Evolutionary conservation across 139 green algal genomes (phyloP), one percentile per base, ranked within the genome.

Genomic region (Tetraselmis striata): DNA sequence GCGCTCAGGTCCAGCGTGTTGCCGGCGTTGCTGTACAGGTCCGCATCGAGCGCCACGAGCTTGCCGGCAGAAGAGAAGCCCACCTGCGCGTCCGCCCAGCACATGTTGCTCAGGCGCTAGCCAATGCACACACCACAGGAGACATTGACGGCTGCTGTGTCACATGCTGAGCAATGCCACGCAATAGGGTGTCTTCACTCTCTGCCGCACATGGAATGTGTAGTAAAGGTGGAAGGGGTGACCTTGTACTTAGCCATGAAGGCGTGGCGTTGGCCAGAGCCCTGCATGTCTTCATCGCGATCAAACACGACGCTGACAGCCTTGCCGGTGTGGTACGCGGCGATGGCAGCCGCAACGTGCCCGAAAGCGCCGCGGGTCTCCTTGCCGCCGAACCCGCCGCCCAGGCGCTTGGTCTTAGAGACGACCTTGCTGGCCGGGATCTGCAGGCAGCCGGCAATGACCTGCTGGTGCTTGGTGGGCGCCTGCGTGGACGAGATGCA

Each of bases 381-480:
- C 88, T 99, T 99, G 84, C 96, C 96, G n/a, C 96, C 96, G 82
- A 99, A 99, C 1, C 95, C 96, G 45, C 96, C 96, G 59, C 96
- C 96, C 25, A 99, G 85, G 45, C 96, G 92, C 88, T 98, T 98
- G 29, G 93, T 95, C 59, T 93, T 91, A 85, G 86, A 91, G 1
- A 97, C 89, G 22, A 98, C 82, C 88, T 97, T 97, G 90, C 98
- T 85, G 45, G 85, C 81, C 1, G 96, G 94, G 1, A 99, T 81
- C n/a, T 92, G 93, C 79, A 99, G 87, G 32, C 92, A 90, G 27
- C 86, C 32, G 1, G 93, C 84, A 28, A 98, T 87, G 59, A 89
- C 59, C 81, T 91, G 87, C 81, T 98, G 95, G 85, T 98, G 94
- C 80, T 98, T 94, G 30, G 90, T 86, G 23, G 90, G 92, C 23